Percentiles rank a stretch among this genome's conserved stretches.
phyloP scores from a whole-genome alignment of 192 early-diverging fungal species.

The Geosiphon pyriformis region DNA sequence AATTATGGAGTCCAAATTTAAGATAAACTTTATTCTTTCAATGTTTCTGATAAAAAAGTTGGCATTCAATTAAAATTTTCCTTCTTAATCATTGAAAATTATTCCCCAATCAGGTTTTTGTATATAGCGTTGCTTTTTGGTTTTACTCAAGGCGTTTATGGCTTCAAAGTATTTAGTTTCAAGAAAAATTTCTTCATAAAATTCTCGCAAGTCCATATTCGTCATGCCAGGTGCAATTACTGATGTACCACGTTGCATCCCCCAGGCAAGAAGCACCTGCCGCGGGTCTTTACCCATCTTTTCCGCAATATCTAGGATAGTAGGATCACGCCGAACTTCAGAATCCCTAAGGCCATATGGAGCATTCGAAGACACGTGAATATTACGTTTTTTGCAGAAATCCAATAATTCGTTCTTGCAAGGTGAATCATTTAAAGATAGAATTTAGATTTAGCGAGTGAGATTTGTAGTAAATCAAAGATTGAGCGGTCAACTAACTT shows the following conservation, averaged over 20 bases:
- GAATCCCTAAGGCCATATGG: neutral
- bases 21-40: too few species aligned
- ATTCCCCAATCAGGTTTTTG: neutral
- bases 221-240: neutral
- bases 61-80: too few species aligned
- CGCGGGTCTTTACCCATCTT: neutral
- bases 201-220: neutral
- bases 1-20: too few species aligned
- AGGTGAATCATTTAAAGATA: too few species aligned
- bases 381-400: neutral
- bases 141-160: neutral
- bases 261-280: neutral
- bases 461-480: neutral
- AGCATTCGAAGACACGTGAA: neutral
- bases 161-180: neutral
- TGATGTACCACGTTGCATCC: neutral
- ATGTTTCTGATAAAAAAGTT: too few species aligned
- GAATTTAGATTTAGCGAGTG: too few species aligned
- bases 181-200: neutral
- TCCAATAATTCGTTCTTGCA: neutral
- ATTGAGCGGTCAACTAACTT: neutral
- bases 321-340: neutral
- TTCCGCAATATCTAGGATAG: neutral
- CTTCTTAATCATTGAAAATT: too few species aligned
- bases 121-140: neutral